Evolutionary conservation across 768 basidiomycete species (phyloP).

Genomic region (Tephrocybe sp.): DNA sequence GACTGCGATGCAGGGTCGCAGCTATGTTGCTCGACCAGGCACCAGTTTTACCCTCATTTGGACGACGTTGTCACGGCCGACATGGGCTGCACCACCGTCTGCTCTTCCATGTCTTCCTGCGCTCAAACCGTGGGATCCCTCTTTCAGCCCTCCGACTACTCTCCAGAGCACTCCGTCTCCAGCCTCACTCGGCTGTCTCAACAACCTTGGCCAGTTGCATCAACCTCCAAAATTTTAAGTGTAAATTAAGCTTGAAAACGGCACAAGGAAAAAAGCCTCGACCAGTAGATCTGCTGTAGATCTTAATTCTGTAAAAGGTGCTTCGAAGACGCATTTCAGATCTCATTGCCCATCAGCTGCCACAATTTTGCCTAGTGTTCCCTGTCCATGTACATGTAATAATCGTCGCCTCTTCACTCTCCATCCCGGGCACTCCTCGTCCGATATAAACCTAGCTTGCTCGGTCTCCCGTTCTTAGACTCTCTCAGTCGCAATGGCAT

Average conservation of each 20-base stretch:
- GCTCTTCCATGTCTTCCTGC: constrained; percentile 23
- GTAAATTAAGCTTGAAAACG: too few species aligned
- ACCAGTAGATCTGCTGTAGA: constrained; percentile 14
- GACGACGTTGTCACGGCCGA: not conserved
- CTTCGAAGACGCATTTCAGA: constrained; percentile 8
- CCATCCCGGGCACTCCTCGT: too few species aligned
- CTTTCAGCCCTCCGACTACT: not conserved
- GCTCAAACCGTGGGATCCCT: constrained; percentile 33
- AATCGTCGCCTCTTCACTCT: constrained; percentile 7
- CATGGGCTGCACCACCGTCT: not conserved
- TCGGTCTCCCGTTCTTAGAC: too few species aligned
- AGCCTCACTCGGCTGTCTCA: not conserved
- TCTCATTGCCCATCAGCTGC: constrained; percentile 15
- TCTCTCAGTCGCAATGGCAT: constrained; percentile 4
- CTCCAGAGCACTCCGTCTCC: not conserved
- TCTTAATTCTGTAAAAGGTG: constrained; percentile 25
- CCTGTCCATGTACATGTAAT: constrained; percentile 19
- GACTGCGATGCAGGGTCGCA: not conserved
- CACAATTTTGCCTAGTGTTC: constrained; percentile 13
- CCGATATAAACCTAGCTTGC: too few species aligned
- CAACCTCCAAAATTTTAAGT: too few species aligned
- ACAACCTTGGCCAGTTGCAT: too few species aligned
- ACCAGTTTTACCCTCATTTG: not conserved
- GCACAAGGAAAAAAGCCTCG: too few species aligned
- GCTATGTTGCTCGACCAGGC: not conserved